Evolutionary conservation across 768 basidiomycete species (phyloP).

Genomic region (Collybia nuda): DNA sequence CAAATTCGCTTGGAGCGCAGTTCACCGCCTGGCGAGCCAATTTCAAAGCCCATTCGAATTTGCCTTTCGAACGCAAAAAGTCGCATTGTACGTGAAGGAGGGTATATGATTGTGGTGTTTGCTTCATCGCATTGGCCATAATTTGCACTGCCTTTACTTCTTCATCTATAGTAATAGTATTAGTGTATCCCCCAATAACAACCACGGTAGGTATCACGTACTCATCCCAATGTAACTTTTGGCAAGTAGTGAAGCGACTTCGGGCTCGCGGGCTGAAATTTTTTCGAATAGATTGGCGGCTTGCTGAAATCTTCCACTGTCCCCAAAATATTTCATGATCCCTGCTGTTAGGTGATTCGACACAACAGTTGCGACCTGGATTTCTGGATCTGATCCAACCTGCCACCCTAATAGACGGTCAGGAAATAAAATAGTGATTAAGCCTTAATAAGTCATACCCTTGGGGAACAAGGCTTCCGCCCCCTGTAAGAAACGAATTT

Average conservation of each 20-base stretch:
- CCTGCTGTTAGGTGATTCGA: slow-evolving; percentile 96
- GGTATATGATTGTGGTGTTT: slow-evolving; percentile 91
- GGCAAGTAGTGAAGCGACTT: slow-evolving; percentile 85
- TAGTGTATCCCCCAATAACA: neutral
- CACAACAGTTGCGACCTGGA: slow-evolving; percentile 95
- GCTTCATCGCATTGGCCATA: slow-evolving; percentile 78
- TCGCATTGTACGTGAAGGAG: slow-evolving; percentile 94
- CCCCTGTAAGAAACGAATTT: slow-evolving; percentile 86
- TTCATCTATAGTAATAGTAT: slow-evolving; percentile 61
- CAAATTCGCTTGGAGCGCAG: slow-evolving; percentile 97
- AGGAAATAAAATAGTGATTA: neutral
- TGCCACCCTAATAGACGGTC: slow-evolving; percentile 76
- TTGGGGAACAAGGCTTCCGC: slow-evolving; percentile 88
- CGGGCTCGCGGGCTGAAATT: slow-evolving; percentile 79
- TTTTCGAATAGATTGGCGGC: slow-evolving; percentile 96
- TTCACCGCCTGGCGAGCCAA: slow-evolving; percentile 95
- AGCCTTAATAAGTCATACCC: slow-evolving; percentile 34
- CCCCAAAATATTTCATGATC: slow-evolving; percentile 95
- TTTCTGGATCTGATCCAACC: slow-evolving; percentile 97
- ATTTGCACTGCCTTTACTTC: slow-evolving; percentile 98
- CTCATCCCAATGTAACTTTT: slow-evolving; percentile 96
- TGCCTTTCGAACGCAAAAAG: slow-evolving; percentile 85
- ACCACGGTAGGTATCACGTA: slow-evolving; percentile 39
- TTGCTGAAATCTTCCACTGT: slow-evolving; percentile 81
- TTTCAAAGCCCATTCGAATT: slow-evolving; percentile 85